These are phyloP conservation scores for Endocarpon pusillum DNA, from an alignment of 495 filamentous ascomycete genomes.

Conservation along the genomic window DNA sequence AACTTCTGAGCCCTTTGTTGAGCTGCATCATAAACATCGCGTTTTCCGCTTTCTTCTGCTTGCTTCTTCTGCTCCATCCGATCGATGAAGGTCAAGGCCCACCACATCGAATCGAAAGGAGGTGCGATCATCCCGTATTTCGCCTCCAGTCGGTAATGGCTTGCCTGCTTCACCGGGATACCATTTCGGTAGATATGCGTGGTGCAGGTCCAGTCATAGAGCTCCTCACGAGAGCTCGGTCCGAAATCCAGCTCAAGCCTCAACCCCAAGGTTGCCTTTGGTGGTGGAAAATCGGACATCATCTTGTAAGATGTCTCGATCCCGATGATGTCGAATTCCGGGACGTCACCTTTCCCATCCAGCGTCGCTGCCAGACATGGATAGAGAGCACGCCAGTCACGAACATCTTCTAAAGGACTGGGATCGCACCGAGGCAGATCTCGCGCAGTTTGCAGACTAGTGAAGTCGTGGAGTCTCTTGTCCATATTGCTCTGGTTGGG, in stretches of 20 bases:
- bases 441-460: conserved; percentile 30
- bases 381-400: conserved; percentile 28
- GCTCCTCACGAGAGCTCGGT: too few relatives aligned
- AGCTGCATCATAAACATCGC: conserved; percentile 17
- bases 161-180: conserved; percentile 18
- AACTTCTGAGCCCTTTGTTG: conserved; percentile 23
- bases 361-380: conserved; percentile 24
- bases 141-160: conserved; percentile 20
- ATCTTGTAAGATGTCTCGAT: conserved; percentile 31
- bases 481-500: conserved; percentile 27
- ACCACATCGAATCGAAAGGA: conserved; percentile 31
- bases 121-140: conserved; percentile 27
- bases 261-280: conserved; percentile 25
- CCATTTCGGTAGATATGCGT: conserved; percentile 29
- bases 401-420: conserved; percentile 24
- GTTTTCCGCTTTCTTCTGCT: conserved; percentile 20
- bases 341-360: conserved; percentile 17
- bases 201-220: conserved; percentile 31
- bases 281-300: conserved; percentile 27
- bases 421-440: conserved; percentile 21
- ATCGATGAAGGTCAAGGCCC: conserved; percentile 28
- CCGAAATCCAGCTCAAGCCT: conserved; percentile 28
- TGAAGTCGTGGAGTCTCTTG: conserved; percentile 30
- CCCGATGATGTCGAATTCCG: conserved; percentile 31
- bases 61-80: conserved; percentile 24